Conservation (phyloP, 345 rosid species). For the Erucastrum elatum region DNA sequence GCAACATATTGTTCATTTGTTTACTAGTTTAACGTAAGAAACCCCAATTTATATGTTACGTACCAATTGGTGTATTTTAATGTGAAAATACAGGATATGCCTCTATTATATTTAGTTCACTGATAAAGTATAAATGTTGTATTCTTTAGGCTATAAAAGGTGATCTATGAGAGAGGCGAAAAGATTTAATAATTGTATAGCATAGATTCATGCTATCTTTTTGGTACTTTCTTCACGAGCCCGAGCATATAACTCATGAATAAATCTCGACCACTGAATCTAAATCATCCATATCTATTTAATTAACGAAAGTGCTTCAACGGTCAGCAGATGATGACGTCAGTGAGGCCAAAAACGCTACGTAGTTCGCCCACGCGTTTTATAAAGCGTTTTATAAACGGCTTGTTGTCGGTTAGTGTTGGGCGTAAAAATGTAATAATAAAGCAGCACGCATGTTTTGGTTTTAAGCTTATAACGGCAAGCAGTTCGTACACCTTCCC, state of each 20-base stretch:
- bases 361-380: constrained; percentile 9
- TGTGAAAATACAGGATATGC: neutral
- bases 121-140: no score
- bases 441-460: constrained; percentile 27
- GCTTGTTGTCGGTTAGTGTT: neutral
- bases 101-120: neutral
- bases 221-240: constrained; percentile 20
- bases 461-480: constrained; percentile 1
- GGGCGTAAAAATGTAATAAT: neutral
- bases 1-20: constrained; percentile 5
- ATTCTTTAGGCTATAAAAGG: no score
- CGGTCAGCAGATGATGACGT: neutral
- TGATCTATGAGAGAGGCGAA: constrained; percentile 9
- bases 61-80: neutral
- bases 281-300: neutral
- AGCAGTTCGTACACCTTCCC: constrained; percentile 2
- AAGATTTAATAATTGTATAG: neutral
- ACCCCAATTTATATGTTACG: neutral
- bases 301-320: neutral
- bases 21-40: neutral
- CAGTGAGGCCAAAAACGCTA: neutral
- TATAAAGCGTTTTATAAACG: neutral
- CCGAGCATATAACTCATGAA: constrained; percentile 1
- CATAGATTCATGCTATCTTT: constrained; percentile 19
- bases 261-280: constrained; percentile 20